Evolutionary conservation across 2,329 filamentous ascomycete species (phyloP), one percentile per base, ranked within the genome.

Genomic region (Niveomyces coronatus): DNA sequence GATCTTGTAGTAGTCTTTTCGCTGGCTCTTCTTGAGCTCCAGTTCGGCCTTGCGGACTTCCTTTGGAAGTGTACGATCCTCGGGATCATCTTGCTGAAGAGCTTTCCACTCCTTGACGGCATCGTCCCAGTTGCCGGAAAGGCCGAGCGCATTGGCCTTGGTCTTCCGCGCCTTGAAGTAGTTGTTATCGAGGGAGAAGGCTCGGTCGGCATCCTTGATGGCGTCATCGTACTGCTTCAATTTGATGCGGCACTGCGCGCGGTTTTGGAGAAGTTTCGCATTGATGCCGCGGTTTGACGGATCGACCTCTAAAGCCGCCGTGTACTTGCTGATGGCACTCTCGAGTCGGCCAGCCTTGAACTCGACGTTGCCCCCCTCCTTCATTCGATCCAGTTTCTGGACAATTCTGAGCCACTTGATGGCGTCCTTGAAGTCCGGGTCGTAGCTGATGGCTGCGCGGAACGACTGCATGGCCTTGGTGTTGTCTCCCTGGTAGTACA

Each of bases 1-100:
- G 48, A 96, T 94, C 74, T 95, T 95, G 70, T 98, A 98, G 66
- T 94, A 96, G 56, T 98, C 91, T 64, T 98, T 98, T 45, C 91
- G 75, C 64, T 89, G 83, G 59, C 83, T 84, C 79, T 96, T 96
- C 79, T 98, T 98, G 46, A 96, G 68, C 64, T 98, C 91, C 18
- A 95, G 68, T 65, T 98, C 89, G 2, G 89, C 91, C 52, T 81
- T 84, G 41, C 85, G 81, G 31, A 96, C 77, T 53, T 98, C 91
- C 60, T 84, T 88, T 36, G 74, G 70, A 43, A 96, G 81, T 11
- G 73, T 77, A 29, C 79, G 76, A 58, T 98, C 91, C 45, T 79
- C 72, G 2, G 88, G 88, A 49, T 91, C 85, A 43, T 79, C 65
- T 57, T 96, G 89, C 35, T 82, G 74, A 42, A 96, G 77, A 3